Conservation (phyloP, 2,329 filamentous ascomycete genomes). For the Pochonia chlamydosporia region DNA sequence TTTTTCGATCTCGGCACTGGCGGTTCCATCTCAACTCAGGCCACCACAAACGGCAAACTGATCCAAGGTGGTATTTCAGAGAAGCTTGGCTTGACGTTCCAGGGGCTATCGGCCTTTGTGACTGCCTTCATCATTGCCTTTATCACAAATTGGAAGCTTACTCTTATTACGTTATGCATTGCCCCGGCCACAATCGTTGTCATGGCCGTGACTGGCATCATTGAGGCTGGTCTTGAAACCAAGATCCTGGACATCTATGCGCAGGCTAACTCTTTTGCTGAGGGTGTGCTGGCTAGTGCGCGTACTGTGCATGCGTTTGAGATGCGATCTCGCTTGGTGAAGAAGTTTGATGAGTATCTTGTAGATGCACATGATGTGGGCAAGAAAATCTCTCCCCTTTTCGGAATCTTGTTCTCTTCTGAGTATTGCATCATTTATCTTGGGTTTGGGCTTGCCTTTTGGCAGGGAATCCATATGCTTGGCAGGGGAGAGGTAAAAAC, state of each 20-base stretch:
- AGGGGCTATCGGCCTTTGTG: conserved; percentile 31
- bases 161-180: conserved; percentile 30
- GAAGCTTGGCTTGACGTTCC: conserved; percentile 33
- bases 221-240: conserved; percentile 25
- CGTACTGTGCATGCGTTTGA: conserved; percentile 38
- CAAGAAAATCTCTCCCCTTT: conserved; percentile 30
- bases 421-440: conserved; percentile 36
- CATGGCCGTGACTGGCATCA: conserved; percentile 20
- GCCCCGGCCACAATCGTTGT: conserved; percentile 21
- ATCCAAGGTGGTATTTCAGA: conserved; percentile 35
- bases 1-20: conserved; percentile 39
- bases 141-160: conserved; percentile 37
- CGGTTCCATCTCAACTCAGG: conserved; percentile 36
- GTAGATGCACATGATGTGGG: conserved; percentile 28
- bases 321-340: conserved; percentile 30
- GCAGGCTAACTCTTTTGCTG: conserved; percentile 28
- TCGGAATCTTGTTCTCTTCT: conserved; percentile 31
- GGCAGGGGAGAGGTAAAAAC: conserved; percentile 29
- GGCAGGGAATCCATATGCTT: conserved; percentile 36
- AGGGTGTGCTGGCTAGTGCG: conserved; percentile 30
- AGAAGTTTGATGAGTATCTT: conserved; percentile 33
- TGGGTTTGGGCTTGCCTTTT: conserved; percentile 38
- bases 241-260: conserved; percentile 29
- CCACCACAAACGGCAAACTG: conserved; percentile 38
- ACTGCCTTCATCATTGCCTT: conserved; percentile 34